Conservation (phyloP, 371 early-diverging fungal genomes). For the Apophysomyces elegans region DNA sequence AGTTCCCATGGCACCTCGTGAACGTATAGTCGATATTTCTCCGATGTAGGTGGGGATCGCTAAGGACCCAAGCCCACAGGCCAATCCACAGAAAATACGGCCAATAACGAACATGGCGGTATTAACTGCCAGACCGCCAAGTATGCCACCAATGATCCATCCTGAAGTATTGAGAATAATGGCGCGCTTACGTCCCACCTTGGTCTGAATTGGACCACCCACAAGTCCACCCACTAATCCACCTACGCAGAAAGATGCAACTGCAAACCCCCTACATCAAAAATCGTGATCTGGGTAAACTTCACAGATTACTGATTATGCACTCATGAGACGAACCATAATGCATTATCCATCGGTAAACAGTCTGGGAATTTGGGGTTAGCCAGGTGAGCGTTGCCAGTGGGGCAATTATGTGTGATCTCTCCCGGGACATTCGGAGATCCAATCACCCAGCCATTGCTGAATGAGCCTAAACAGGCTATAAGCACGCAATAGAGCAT, state of each 20-base stretch:
- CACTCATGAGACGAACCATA: conserved; percentile 13
- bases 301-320: neutral
- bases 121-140: conserved; percentile 46
- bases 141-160: conserved; percentile 62
- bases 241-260: conserved; percentile 64
- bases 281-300: too few species aligned
- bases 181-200: conserved; percentile 62
- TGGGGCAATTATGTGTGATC: conserved; percentile 30
- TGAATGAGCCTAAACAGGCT: conserved; percentile 39
- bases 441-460: conserved; percentile 50
- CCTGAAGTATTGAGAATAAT: conserved; percentile 62
- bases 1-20: conserved; percentile 70
- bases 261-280: conserved; percentile 60
- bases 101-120: conserved; percentile 32
- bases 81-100: conserved; percentile 41
- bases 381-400: conserved; percentile 22
- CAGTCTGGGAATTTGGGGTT: conserved; percentile 33
- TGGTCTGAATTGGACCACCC: conserved; percentile 57
- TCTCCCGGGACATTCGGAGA: conserved; percentile 49
- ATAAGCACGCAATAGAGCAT: conserved; percentile 49
- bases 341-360: conserved; percentile 27
- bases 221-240: conserved; percentile 68
- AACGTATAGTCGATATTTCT: conserved; percentile 71
- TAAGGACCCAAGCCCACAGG: conserved; percentile 75
- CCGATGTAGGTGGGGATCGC: conserved; percentile 81